These are phyloP conservation scores for Cicer yamashitae DNA, from an alignment of 306 rosid species.

Conservation along the genomic window DNA sequence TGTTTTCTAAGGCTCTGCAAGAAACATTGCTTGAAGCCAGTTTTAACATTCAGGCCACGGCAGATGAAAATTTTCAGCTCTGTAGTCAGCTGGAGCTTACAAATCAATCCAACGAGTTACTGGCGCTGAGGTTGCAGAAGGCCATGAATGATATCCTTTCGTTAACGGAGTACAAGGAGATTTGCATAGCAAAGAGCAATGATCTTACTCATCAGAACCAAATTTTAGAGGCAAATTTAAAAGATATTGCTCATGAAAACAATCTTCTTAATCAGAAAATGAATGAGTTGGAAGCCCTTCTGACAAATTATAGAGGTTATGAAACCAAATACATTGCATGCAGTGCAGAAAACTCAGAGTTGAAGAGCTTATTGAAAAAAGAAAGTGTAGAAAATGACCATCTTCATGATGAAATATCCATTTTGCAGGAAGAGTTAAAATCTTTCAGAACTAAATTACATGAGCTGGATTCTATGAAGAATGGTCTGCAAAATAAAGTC, in stretches of 20 bases:
- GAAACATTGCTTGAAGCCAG: slow-evolving; percentile 79
- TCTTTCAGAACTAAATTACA: slow-evolving; percentile 58
- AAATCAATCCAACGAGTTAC: slow-evolving; percentile 73
- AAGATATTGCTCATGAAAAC: slow-evolving; percentile 58
- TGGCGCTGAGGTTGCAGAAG: slow-evolving; percentile 71
- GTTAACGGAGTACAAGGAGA: slow-evolving; percentile 66
- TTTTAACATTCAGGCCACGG: slow-evolving; percentile 59
- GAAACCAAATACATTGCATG: slow-evolving; percentile 65
- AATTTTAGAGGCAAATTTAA: slow-evolving; percentile 63
- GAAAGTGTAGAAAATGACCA: slow-evolving; percentile 58
- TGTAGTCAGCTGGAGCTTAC: slow-evolving; percentile 70
- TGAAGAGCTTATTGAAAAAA: slow-evolving; percentile 60
- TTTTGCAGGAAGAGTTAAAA: slow-evolving; percentile 70
- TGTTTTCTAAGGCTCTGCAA: slow-evolving; percentile 80
- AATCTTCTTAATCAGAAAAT: slow-evolving; percentile 61
- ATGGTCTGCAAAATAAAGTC: slow-evolving; percentile 63
- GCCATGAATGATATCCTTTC: slow-evolving; percentile 69
- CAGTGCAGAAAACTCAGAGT: slow-evolving; percentile 67
- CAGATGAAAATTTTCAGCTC: slow-evolving; percentile 66
- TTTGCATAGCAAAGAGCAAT: slow-evolving; percentile 63
- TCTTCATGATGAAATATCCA: slow-evolving; percentile 59
- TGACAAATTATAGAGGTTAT: slow-evolving; percentile 61
- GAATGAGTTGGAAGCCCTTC: slow-evolving; percentile 60
- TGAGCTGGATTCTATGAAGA: slow-evolving; percentile 63
- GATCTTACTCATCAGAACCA: slow-evolving; percentile 70